These are phyloP conservation scores for Carex pumila DNA, from an alignment of 176 grass and related monocot species.

Conservation along the genomic window DNA sequence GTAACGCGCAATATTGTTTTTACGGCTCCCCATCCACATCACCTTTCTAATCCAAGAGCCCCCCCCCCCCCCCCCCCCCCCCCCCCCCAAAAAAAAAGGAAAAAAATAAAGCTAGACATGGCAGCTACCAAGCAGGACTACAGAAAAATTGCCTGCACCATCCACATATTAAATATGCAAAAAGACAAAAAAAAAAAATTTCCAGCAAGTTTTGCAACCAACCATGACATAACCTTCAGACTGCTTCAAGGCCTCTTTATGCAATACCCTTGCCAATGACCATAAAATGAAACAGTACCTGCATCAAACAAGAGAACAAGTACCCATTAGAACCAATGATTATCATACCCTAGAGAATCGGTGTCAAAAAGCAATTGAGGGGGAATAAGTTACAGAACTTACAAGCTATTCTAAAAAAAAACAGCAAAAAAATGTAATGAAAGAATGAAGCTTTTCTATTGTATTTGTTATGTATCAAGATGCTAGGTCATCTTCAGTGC, in stretches of 20 bases:
- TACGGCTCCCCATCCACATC: neutral
- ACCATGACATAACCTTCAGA: neutral
- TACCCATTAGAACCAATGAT: neutral
- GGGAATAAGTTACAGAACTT: neutral
- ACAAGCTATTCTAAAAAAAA: neutral
- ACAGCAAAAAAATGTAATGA: conserved; percentile 17
- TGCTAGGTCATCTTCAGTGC: conserved; percentile 75
- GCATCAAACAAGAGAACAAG: neutral
- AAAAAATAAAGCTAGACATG: neutral
- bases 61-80: no score
- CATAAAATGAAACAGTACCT: conserved; percentile 15
- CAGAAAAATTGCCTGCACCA: conserved; percentile 24
- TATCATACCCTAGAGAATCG: neutral
- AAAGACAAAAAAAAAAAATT: neutral
- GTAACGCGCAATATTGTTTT: neutral
- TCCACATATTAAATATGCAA: conserved; percentile 8
- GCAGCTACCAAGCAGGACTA: conserved; percentile 6
- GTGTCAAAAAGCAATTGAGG: neutral
- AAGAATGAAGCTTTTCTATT: conserved; percentile 12
- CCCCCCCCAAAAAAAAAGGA: neutral
- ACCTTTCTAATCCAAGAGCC: neutral
- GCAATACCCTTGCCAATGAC: neutral
- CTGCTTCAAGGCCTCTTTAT: neutral
- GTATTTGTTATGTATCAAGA: conserved; percentile 26
- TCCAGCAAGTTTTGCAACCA: neutral